Evolutionary conservation across 192 early-diverging fungal species (phyloP), one percentile per base, ranked within the genome.

Genomic region (Tieghemiomyces parasiticus): DNA sequence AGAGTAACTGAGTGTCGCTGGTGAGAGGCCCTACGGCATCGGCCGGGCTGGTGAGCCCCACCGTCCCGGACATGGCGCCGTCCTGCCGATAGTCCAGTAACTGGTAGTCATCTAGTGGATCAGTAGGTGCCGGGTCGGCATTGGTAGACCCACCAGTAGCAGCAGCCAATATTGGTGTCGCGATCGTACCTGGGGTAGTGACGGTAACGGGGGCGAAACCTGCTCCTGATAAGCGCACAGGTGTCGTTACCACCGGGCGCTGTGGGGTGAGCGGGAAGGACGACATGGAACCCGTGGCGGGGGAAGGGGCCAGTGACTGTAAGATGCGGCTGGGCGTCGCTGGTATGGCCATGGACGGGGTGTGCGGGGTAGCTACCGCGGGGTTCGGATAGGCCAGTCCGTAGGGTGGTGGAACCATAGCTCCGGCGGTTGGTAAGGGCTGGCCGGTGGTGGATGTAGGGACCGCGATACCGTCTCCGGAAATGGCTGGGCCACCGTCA

Each of bases 1-100:
- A 89, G 28, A 87, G 70, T 13, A 87, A 59, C 54, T 89, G 87
- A 1, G 78, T 74, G 63, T 89, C 87, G 0, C 85, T 81, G 47
- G 69, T 67, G 42, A 82, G 65, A 60, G 65, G 67, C 48, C 68
- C 72, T 35, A 66, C 63, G 9, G 68, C 65, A 2, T 54, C 68
- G 29, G 50, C 24, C 50, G 50, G 14, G 20, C 3, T 25, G 26
- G 55, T 32, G 30, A 29, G 29, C 2, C n/a, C 22, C 9, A 63
- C 30, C 46, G 60, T 61, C 22, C 20, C 32, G 10, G 48, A 61
- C 32, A 65, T 45, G 61, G 48, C 29, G 31, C 22, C 28, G 33
- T 42, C 20, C 60, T 26, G 16, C 20, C 13, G 14, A 12, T 2
- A 35, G 28, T 44, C 30, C 55, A n/a, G 22, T n/a, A 30, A n/a